Percentiles rank a stretch among this genome's conserved stretches.
Conservation (phyloP, 1,284 basidiomycete genomes). For the Cutaneotrichosporon sp. region DNA sequence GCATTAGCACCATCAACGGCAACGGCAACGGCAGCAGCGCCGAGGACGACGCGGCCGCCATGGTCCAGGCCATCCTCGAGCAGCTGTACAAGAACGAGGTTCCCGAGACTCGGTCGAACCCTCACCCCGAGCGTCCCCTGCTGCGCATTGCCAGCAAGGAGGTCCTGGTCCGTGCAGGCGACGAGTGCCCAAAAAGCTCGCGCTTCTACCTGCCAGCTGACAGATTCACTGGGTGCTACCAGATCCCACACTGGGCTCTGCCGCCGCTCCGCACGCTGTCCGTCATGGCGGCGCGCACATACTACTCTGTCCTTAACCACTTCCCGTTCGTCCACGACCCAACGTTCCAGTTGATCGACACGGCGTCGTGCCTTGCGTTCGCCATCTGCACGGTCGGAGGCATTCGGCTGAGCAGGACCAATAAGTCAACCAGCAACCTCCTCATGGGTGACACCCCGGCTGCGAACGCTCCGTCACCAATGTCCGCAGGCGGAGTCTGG, state of each 20-base stretch:
- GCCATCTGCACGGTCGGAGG: conserved; percentile 56
- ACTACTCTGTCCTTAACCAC: conserved; percentile 53
- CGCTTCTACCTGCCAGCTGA: conserved; percentile 47
- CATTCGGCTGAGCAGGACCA: conserved; percentile 26
- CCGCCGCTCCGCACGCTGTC: conserved; percentile 52
- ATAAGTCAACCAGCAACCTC: neutral
- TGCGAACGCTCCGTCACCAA: conserved; percentile 3
- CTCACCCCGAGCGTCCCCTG: conserved; percentile 50
- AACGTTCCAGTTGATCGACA: conserved; percentile 53
- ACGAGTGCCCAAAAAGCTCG: conserved; percentile 19
- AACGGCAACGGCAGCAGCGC: neutral
- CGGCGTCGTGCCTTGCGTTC: conserved; percentile 53
- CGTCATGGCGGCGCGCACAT: conserved; percentile 52
- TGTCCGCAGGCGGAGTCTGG: conserved; percentile 17
- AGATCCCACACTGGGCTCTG: conserved; percentile 54
- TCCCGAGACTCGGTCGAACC: conserved; percentile 43
- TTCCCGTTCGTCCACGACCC: conserved; percentile 54
- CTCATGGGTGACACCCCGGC: neutral
- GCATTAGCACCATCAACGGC: conserved; percentile 4
- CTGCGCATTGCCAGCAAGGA: conserved; percentile 37
- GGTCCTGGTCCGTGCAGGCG: conserved; percentile 18
- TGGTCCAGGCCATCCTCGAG: conserved; percentile 37
- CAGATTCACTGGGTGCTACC: conserved; percentile 53
- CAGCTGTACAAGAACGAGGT: conserved; percentile 45
- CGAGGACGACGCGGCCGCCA: conserved; percentile 12